Conservation (phyloP, 352 stramenopile species). For the Blastocystis sp. region DNA sequence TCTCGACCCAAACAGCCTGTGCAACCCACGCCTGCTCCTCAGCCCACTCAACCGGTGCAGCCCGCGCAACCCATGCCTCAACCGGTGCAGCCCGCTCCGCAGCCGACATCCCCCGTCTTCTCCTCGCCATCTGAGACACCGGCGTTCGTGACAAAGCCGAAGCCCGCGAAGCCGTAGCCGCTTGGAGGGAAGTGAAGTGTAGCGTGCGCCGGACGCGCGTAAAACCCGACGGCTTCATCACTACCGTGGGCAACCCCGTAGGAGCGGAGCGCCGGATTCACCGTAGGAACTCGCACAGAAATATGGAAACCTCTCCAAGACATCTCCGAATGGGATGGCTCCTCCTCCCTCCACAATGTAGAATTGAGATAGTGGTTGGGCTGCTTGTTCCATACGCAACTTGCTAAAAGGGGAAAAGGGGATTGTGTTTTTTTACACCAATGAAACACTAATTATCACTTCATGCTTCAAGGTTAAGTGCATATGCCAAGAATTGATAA, state of each 20-base stretch:
- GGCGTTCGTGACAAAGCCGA: background rate
- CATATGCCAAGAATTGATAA: constrained; percentile 41
- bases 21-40: background rate
- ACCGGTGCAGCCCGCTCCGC: too few species aligned
- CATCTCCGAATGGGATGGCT: constrained; percentile 1
- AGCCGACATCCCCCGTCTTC: too few species aligned
- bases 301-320: constrained; percentile 32
- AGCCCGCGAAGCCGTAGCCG: constrained; percentile 43
- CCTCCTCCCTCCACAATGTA: constrained; percentile 39
- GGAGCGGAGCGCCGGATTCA: too few species aligned
- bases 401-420: too few species aligned
- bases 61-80: background rate
- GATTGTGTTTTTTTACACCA: too few species aligned
- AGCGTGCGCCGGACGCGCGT: constrained; percentile 11
- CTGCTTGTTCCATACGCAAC: background rate
- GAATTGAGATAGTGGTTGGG: constrained; percentile 5
- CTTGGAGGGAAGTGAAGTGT: background rate
- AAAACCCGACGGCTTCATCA: constrained; percentile 61
- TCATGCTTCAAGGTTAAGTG: background rate
- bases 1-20: background rate
- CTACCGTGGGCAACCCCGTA: constrained; percentile 62
- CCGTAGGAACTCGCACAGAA: constrained; percentile 40
- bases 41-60: background rate
- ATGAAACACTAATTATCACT: background rate
- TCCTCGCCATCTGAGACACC: too few species aligned